A percentile compares a stretch with the other conserved stretches of the same genome.
Evolutionary conservation across 495 filamentous ascomycete species (phyloP).

Genomic region (Tuber brumale): DNA sequence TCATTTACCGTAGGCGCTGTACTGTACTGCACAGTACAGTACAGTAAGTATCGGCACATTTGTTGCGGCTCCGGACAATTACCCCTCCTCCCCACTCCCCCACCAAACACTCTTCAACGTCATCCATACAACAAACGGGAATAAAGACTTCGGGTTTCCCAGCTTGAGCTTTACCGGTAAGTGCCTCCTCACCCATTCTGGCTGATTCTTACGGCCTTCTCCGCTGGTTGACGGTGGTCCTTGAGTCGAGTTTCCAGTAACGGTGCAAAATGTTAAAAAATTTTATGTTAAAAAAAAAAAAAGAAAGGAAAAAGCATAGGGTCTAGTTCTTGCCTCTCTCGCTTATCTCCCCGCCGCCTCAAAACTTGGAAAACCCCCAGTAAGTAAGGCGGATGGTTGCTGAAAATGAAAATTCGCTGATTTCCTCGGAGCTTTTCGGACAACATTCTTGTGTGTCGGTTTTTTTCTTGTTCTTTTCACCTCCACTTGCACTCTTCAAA

Average conservation of each 20-base stretch:
- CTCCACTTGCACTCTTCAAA: neutral
- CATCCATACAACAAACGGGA: neutral
- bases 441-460: neutral
- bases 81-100: constrained; percentile 10
- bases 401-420: neutral
- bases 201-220: neutral
- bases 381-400: neutral
- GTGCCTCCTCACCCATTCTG: neutral
- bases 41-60: neutral
- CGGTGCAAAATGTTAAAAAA: neutral
- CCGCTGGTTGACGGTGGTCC: neutral
- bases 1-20: neutral
- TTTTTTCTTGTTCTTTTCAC: neutral
- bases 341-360: neutral
- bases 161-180: neutral
- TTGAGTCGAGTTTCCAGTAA: neutral
- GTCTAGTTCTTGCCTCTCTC: neutral
- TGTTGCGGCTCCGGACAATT: constrained; percentile 6
- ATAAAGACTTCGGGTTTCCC: neutral
- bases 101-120: neutral
- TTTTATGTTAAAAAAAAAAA: neutral
- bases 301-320: neutral
- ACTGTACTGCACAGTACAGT: neutral
- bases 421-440: neutral
- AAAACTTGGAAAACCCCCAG: neutral